Evolutionary conservation across 1,139 yeast species (phyloP).

Genomic region (Lipomyces yarrowii): DNA sequence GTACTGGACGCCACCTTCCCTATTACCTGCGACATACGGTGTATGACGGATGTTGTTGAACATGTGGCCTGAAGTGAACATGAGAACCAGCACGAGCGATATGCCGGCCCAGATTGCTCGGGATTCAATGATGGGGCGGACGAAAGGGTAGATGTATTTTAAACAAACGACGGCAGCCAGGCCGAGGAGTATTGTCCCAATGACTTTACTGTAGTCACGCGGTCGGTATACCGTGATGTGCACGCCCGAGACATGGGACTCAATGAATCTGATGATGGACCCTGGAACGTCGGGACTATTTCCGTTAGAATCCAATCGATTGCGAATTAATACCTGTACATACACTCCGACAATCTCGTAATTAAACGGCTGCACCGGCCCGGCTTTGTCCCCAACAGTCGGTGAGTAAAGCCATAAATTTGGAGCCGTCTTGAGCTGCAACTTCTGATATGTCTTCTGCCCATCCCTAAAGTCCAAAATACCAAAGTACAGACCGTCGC

Average conservation of each 20-base stretch:
- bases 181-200: constrained; percentile 39
- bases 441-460: constrained; percentile 56
- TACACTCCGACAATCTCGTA: constrained; percentile 50
- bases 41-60: constrained; percentile 80
- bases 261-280: constrained; percentile 18
- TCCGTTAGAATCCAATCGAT: not conserved
- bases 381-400: constrained; percentile 41
- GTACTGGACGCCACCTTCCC: constrained; percentile 61
- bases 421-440: constrained; percentile 76
- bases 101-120: constrained; percentile 68
- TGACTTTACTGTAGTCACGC: constrained; percentile 39
- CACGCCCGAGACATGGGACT: constrained; percentile 15
- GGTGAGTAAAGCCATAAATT: constrained; percentile 69
- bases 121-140: constrained; percentile 43
- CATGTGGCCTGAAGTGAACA: constrained; percentile 91
- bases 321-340: constrained; percentile 38
- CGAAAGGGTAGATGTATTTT: constrained; percentile 41
- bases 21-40: constrained; percentile 64
- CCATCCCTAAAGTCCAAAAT: constrained; percentile 68
- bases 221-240: constrained; percentile 22
- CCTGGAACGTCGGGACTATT: constrained; percentile 21
- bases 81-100: constrained; percentile 61
- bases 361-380: constrained; percentile 54
- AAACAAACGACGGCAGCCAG: constrained; percentile 38
- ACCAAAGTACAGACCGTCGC: constrained; percentile 63